phyloP scores from a whole-genome alignment of 2,329 filamentous ascomycete genomes.

The Sporothrix mexicana region DNA sequence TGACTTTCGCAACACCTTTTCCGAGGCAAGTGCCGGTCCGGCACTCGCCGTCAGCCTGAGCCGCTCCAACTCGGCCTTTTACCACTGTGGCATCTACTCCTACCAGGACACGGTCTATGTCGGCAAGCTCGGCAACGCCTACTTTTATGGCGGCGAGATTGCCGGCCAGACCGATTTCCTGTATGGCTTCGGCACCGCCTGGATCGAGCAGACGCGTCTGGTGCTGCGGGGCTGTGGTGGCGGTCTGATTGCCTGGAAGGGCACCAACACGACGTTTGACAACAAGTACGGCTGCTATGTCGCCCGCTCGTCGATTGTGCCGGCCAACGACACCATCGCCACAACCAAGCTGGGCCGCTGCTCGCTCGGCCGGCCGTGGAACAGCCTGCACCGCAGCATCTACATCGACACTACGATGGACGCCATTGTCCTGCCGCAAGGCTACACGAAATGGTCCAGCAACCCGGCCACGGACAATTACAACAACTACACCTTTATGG shows the following conservation, averaged over 20 bases:
- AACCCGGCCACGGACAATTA: conserved; percentile 47
- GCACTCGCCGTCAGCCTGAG: conserved; percentile 65
- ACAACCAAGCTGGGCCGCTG: conserved; percentile 52
- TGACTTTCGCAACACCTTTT: conserved; percentile 61
- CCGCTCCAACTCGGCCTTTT: conserved; percentile 70
- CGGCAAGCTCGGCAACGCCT: conserved; percentile 69
- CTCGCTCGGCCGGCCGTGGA: conserved; percentile 67
- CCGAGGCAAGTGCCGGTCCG: conserved; percentile 58
- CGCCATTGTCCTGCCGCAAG: conserved; percentile 56
- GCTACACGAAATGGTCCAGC: conserved; percentile 51
- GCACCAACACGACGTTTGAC: conserved; percentile 22
- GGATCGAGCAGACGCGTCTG: conserved; percentile 60
- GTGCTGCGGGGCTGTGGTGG: conserved; percentile 66
- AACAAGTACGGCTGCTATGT: conserved; percentile 60
- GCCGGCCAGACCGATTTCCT: conserved; percentile 70
- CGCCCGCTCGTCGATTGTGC: conserved; percentile 57
- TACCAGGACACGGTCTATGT: conserved; percentile 74
- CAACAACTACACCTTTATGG: conserved; percentile 59
- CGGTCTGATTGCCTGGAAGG: conserved; percentile 72
- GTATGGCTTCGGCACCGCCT: conserved; percentile 65
- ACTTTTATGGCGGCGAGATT: conserved; percentile 65
- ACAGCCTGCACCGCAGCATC: conserved; percentile 61
- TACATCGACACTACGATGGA: conserved; percentile 62
- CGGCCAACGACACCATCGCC: conserved; percentile 60
- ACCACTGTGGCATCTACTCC: conserved; percentile 68